These are phyloP conservation scores for Stagonosporopsis tanaceti DNA, from an alignment of 2,329 filamentous ascomycete species.

Conservation along the genomic window DNA sequence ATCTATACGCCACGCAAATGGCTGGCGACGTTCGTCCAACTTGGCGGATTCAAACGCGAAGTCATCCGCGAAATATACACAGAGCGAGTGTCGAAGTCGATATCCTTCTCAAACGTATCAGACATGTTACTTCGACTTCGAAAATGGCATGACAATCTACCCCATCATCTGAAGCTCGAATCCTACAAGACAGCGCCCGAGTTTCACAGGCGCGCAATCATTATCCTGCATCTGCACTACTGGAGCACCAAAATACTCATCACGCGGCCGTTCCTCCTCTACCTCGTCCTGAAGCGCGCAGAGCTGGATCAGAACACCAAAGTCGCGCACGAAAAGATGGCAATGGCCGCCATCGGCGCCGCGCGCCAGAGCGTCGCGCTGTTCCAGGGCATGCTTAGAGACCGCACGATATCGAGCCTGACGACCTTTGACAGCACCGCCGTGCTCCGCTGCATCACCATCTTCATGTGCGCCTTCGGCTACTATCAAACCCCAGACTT, in stretches of 20 bases:
- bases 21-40: slow-evolving; percentile 40
- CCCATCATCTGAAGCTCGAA: slow-evolving; percentile 43
- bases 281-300: slow-evolving; percentile 41
- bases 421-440: slow-evolving; percentile 49
- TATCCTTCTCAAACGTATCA: slow-evolving; percentile 47
- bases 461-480: slow-evolving; percentile 47
- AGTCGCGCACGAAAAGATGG: slow-evolving; percentile 46
- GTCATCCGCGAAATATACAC: slow-evolving; percentile 48
- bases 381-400: slow-evolving; percentile 40
- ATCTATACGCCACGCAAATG: slow-evolving; percentile 46
- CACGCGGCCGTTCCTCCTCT: slow-evolving; percentile 46
- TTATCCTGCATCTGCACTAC: slow-evolving; percentile 46
- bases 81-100: slow-evolving; percentile 39
- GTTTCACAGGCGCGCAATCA: slow-evolving; percentile 46
- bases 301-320: slow-evolving; percentile 38
- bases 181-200: slow-evolving; percentile 36
- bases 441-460: slow-evolving; percentile 43
- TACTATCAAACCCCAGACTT: slow-evolving; percentile 40
- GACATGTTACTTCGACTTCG: slow-evolving; percentile 42
- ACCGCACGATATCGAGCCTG: slow-evolving; percentile 37
- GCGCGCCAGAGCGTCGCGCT: slow-evolving; percentile 41
- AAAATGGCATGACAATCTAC: slow-evolving; percentile 45
- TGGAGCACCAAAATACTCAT: slow-evolving; percentile 47
- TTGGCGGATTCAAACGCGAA: slow-evolving; percentile 44
- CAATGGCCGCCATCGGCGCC: slow-evolving; percentile 44